These are phyloP conservation scores for Cucurbita maxima DNA, from an alignment of 306 rosid genomes.

Conservation along the genomic window DNA sequence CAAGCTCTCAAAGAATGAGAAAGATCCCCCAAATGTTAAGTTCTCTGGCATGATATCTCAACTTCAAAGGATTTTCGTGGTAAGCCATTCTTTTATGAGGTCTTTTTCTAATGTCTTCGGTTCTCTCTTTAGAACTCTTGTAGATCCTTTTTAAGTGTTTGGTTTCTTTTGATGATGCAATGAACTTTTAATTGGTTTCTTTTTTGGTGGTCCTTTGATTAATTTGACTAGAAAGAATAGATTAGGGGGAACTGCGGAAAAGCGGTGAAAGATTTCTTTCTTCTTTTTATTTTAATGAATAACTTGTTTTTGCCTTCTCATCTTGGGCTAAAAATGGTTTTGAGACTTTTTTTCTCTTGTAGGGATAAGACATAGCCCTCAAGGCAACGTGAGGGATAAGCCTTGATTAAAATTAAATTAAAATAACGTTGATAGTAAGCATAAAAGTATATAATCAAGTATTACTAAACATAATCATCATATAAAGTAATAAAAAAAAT, in stretches of 20 bases:
- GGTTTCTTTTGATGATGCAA: neutral
- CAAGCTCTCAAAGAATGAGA: constrained; percentile 42
- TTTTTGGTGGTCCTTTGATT: neutral
- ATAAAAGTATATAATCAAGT: neutral
- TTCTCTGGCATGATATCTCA: constrained; percentile 74
- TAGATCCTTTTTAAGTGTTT: neutral
- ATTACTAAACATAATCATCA: neutral
- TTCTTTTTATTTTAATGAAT: neutral
- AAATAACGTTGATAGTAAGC: neutral
- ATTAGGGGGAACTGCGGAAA: neutral
- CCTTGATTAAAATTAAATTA: neutral
- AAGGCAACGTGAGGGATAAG: neutral
- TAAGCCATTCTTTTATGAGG: constrained; percentile 23
- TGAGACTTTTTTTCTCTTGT: neutral
- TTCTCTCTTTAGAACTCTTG: neutral
- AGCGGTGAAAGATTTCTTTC: neutral
- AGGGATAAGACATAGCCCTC: neutral
- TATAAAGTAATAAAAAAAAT: neutral
- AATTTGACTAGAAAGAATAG: neutral
- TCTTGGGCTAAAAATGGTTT: neutral
- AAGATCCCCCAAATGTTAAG: constrained; percentile 42
- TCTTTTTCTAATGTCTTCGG: constrained; percentile 4
- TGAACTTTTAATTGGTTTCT: neutral
- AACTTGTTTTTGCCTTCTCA: neutral
- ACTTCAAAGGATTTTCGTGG: constrained; percentile 85